Percentiles rank a stretch among this genome's conserved stretches.
Conservation (phyloP, 2,329 filamentous ascomycete species). For the Xenosphaeropsis pyriputrescens region DNA sequence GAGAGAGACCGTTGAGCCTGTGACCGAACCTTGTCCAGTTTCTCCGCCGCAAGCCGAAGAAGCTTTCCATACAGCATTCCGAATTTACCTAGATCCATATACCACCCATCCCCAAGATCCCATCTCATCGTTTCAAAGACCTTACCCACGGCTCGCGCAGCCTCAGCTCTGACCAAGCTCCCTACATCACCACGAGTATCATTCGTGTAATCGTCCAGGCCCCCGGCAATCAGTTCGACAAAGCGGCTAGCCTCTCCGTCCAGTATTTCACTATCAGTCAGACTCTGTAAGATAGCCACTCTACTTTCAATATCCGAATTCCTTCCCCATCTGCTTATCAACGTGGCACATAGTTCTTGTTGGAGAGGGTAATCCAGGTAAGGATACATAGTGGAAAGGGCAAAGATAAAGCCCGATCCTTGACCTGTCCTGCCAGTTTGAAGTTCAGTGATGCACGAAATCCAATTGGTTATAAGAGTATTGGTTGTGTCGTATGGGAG, state of each 20-base stretch:
- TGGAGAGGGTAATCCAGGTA: conserved; percentile 1
- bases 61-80: conserved; percentile 12
- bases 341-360: conserved; percentile 21
- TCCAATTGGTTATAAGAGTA: conserved; percentile 30
- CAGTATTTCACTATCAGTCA: conserved; percentile 28
- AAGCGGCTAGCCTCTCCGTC: conserved; percentile 5
- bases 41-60: conserved; percentile 68
- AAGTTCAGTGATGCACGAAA: conserved; percentile 22
- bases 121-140: conserved; percentile 12
- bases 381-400: conserved; percentile 19
- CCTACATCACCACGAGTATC: conserved; percentile 83
- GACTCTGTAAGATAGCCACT: conserved; percentile 37
- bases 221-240: conserved; percentile 26
- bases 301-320: conserved; percentile 35
- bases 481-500: conserved; percentile 21
- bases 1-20: conserved; percentile 43
- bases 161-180: conserved; percentile 70
- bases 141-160: conserved; percentile 49
- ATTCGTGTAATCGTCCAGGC: conserved; percentile 80
- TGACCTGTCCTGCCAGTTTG: conserved; percentile 17
- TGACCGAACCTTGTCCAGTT: conserved; percentile 72
- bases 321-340: conserved; percentile 36
- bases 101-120: not conserved
- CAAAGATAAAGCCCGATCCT: conserved; percentile 33
- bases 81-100: conserved; percentile 1